These are phyloP conservation scores for Hibiscus mutabilis DNA, from an alignment of 345 rosid genomes.

Conservation along the genomic window DNA sequence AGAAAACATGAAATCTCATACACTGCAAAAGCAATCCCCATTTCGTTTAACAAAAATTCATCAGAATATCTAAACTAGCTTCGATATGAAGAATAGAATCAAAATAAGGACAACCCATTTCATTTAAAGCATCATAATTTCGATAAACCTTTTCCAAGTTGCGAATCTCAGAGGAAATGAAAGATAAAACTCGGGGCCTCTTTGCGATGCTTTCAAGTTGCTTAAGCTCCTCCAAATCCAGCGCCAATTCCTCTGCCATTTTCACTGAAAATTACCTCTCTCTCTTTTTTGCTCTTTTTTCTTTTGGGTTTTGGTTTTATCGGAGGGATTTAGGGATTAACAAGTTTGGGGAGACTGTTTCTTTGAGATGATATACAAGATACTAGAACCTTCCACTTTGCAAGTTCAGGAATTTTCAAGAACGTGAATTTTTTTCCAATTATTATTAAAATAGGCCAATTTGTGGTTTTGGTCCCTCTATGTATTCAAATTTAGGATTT, in stretches of 20 bases:
- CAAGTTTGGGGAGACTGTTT: neutral
- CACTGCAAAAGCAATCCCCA: neutral
- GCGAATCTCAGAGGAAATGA: slow-evolving; percentile 56
- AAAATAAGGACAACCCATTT: neutral
- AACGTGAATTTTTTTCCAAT: neutral
- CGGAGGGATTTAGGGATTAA: neutral
- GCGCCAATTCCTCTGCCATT: slow-evolving; percentile 60
- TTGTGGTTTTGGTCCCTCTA: too few species aligned
- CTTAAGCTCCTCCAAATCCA: slow-evolving; percentile 77
- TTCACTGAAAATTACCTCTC: neutral
- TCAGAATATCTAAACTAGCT: neutral
- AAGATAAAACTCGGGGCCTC: slow-evolving; percentile 59
- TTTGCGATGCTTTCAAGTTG: slow-evolving; percentile 63
- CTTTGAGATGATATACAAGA: neutral
- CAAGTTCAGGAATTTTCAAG: neutral
- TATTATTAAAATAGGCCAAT: too few species aligned
- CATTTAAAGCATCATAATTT: neutral
- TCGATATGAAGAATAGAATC: neutral
- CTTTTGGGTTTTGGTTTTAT: neutral
- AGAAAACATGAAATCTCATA: neutral
- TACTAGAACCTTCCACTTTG: slow-evolving; percentile 1
- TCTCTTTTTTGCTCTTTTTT: neutral
- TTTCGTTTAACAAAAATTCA: neutral
- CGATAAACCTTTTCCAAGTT: slow-evolving; percentile 62
- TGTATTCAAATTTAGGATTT: too few species aligned